Base-by-base conservation (phyloP, 768 basidiomycete genomes). In the Psilocybe azurescens region DNA sequence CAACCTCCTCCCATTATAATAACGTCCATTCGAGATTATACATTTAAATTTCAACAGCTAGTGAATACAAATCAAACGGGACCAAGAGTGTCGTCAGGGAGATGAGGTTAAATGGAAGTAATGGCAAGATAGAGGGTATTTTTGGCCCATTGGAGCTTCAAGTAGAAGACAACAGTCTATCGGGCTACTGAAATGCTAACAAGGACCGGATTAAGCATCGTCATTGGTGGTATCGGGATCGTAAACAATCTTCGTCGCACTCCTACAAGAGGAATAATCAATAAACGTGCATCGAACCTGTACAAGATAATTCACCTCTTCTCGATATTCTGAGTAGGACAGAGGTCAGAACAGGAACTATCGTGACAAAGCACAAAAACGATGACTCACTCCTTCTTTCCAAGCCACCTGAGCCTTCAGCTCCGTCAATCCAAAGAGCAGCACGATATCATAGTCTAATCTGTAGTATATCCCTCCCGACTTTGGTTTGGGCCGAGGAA, bases 351-450 rank as follows among this genome's bases (percentile, higher is more conserved):
- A 50, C 29, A 11, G 10, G n/a, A 33, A 59, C 13, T 16, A n/a
- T 7, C 16, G 28, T 53, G 36, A 20, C 16, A 61, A 11, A 18
- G 29, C 53, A 29, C 3, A 24, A 24, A 24, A 24, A 24, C 24
- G 24, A 24, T 24, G 28, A 60, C 79, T 78, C 24, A 72, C 83
- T 54, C 79, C 75, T 47, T 84, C 82, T 63, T 74, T 70, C 84
- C 85, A 87, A 28, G 76, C 73, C 52, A 86, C 77, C 52, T 83
- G 80, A 0, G 84, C 85, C 60, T 77, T 79, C 62, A 86, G 67
- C 61, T 86, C 86, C 2, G 84, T 86, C 50, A 82, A 64, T 4
- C 86, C 86, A 58, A 87, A 85, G 7, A 81, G 69, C 24, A 87
- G 62, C 9, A 86, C 72, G 5, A 86, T 71, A n/a, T 80, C 78